phyloP scores from a whole-genome alignment of 2,329 filamentous ascomycete species.

The Paecilomyces dactylethromorphus region DNA sequence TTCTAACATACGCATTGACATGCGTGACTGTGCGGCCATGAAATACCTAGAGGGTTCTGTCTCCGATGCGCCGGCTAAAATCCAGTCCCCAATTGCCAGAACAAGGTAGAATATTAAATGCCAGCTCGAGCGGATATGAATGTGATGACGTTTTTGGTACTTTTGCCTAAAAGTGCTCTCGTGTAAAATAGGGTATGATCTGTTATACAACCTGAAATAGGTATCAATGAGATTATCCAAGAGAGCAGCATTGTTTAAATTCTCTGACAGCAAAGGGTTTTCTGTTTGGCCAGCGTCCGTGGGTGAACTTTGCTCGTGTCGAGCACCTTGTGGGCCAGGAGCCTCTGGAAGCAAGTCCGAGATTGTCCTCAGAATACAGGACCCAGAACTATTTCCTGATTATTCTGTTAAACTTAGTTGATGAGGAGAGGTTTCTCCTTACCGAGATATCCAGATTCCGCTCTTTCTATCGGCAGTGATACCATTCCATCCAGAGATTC shows the following conservation, averaged over 20 bases:
- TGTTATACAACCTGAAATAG: constrained; percentile 20
- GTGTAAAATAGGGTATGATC: constrained; percentile 19
- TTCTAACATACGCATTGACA: constrained; percentile 21
- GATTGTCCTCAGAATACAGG: too few relatives aligned
- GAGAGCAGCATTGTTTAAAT: not conserved
- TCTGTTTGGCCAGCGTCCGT: too few relatives aligned
- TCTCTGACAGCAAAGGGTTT: too few relatives aligned
- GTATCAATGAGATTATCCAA: constrained; percentile 12
- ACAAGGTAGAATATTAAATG: not conserved
- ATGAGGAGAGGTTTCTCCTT: too few relatives aligned
- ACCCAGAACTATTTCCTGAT: too few relatives aligned
- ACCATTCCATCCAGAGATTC: too few relatives aligned
- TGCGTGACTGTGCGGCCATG: constrained; percentile 14
- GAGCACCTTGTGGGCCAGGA: too few relatives aligned
- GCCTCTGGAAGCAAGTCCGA: too few relatives aligned
- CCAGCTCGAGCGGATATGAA: not conserved
- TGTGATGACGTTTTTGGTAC: constrained; percentile 8
- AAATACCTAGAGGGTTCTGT: constrained; percentile 5
- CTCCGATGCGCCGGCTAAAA: not conserved
- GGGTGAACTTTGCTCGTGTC: too few relatives aligned
- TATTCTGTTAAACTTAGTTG: too few relatives aligned
- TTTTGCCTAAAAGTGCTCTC: constrained; percentile 18
- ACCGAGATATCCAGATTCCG: too few relatives aligned
- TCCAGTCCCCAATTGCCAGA: not conserved
- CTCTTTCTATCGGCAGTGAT: too few relatives aligned